Base-by-base conservation (phyloP, 257 asterid species). In the Solanum clarkiae region DNA sequence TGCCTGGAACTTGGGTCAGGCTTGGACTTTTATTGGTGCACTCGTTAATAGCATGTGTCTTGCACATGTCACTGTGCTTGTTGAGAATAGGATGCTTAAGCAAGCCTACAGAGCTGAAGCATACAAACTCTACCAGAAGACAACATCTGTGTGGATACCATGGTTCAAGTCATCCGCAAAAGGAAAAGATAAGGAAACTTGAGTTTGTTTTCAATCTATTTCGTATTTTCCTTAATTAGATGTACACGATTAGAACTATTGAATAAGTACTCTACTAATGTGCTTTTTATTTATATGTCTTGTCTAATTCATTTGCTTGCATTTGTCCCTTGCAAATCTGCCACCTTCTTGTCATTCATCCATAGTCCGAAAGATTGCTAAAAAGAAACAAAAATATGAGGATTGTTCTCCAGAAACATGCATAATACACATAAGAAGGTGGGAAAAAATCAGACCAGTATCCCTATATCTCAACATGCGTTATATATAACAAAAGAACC, bases 61-160 rank as follows among this genome's bases (percentile, higher is more conserved):
- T 90, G 98, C 94, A 4, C 93, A 96, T 88, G 98, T 96, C 79
- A 96, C 99, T 3, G 47, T 88, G 83, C 97, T 96, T 14, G 98
- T 96, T 63, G 99, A 96, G 93, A 86, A 89, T 12, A 91, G 94
- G 60, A 96, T 96, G 98, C 56, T 92, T 92, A 91, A 90, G 84
- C 94, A 90, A 84, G 91, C 91, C 71, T 90, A 93, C 89, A 89
- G 99, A 82, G 97, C 93, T 44, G 95, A 92, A 85, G 97, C 95
- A 4, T 96, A 94, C 56, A 93, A 74, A 83, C 81, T 86, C 55
- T 95, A 96, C 86, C 97, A 91, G 89, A 90, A 87, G 89, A 91
- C 88, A 11, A 96, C 98, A 8, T 93, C 98, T 3, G 95, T 91
- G 26, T 95, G 95, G 98, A 87, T 96, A 84, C 98, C 99, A 81